Base-by-base conservation (phyloP, 768 basidiomycete genomes). In the Tulasnella sp. region DNA sequence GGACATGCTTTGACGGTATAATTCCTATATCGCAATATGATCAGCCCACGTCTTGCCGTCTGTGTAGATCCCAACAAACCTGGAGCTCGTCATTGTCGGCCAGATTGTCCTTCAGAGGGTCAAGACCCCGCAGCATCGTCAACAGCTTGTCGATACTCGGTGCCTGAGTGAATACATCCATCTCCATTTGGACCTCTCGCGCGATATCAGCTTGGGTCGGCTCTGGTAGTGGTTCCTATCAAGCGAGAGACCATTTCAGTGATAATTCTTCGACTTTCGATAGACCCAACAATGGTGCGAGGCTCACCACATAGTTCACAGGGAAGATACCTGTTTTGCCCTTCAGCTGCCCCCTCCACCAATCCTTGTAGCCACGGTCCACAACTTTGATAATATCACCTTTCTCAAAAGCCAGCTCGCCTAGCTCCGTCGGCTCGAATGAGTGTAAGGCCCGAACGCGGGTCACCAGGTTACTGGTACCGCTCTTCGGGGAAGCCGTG, bases 361-460 rank as follows among this genome's bases (percentile, higher is more conserved):
- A 98, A 68, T 96, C 92, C 65, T 89, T 86, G 70, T 94, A 94
- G 22, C 85, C 86, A 24, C 91, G 81, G 69, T 96, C 92, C 22
- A 97, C 83, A 12, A 98, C 93, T 66, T 92, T 91, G 74, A 97
- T 92, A 48, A 94, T 76, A 63, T 96, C 93, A 1, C 92, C 94
- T 64, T 85, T 86, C 52, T 90, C 85, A 66, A 98, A 94, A 1
- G 84, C 83, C 1, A 98, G 78, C 68, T 98, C 94, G 10, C 92
- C 92, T 0, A 84, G 78, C 65, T 93, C 90, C 0, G 85, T 83
- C 0, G 92, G 85, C 49, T 87, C 82, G 64, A 97, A 98, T 0
- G 84, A 80, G 66, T 94, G 92, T 62, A 98, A 68, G 0, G 93
- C 94, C 31, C 85, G 78, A 5, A 94, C 94, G 21, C 92, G 83